Conservation (phyloP, 2,329 filamentous ascomycete species). For the Pyricularia grisea region DNA sequence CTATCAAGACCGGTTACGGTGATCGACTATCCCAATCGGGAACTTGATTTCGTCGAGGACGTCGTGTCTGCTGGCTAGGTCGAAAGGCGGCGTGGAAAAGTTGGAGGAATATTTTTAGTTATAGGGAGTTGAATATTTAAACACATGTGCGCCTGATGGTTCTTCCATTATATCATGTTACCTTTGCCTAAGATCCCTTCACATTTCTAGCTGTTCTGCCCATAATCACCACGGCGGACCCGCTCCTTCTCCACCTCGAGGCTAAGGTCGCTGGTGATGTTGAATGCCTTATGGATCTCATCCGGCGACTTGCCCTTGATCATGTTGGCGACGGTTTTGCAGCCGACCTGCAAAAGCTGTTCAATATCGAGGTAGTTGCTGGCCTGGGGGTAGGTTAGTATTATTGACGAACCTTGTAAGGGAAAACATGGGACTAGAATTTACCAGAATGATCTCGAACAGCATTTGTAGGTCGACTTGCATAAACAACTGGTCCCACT, state of each 20-base stretch:
- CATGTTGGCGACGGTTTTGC: slow-evolving; percentile 99
- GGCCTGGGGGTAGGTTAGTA: slow-evolving; percentile 45
- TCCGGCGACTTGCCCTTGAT: slow-evolving; percentile 99
- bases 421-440: slow-evolving; percentile 16
- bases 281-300: slow-evolving; percentile 99
- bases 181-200: too few species aligned
- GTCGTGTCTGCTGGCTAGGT: too few species aligned
- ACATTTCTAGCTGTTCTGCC: too few species aligned
- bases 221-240: slow-evolving; percentile 60
- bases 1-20: too few species aligned
- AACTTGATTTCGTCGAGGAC: too few species aligned
- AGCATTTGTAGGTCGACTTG: slow-evolving; percentile 99
- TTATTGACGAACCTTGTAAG: not conserved
- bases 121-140: too few species aligned
- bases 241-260: slow-evolving; percentile 92
- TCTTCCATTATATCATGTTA: too few species aligned
- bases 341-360: slow-evolving; percentile 91
- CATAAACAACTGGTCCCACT: slow-evolving; percentile 99
- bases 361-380: slow-evolving; percentile 99
- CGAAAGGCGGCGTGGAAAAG: too few species aligned
- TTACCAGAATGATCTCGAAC: slow-evolving; percentile 94
- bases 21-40: too few species aligned
- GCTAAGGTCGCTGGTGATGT: slow-evolving; percentile 99
- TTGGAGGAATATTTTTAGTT: too few species aligned
- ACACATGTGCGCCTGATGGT: too few species aligned